These are phyloP conservation scores for Fusarium nurragi DNA, from an alignment of 2,329 filamentous ascomycete genomes.

Conservation along the genomic window DNA sequence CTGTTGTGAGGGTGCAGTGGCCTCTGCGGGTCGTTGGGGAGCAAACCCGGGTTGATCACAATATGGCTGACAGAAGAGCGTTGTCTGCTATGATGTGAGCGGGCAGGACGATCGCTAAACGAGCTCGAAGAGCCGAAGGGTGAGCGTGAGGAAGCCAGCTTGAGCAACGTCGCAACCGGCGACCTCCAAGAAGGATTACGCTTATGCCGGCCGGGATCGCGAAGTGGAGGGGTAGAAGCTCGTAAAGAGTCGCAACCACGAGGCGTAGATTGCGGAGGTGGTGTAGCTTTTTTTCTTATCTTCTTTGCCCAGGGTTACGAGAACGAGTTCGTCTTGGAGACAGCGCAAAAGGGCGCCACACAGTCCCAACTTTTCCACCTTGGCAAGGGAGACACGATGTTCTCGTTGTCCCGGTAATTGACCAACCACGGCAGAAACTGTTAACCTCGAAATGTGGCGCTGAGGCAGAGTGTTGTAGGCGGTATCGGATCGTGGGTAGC, in stretches of 20 bases:
- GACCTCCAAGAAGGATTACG: constrained; percentile 29
- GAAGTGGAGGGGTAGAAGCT: constrained; percentile 8
- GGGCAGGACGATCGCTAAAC: constrained; percentile 59
- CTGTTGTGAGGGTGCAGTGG: constrained; percentile 42
- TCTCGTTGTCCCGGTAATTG: background rate
- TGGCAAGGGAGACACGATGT: constrained; percentile 34
- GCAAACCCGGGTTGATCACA: constrained; percentile 43
- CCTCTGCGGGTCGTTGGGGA: constrained; percentile 46
- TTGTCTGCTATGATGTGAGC: constrained; percentile 62
- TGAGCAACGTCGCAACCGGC: constrained; percentile 46
- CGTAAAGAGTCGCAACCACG: constrained; percentile 22
- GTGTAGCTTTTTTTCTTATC: constrained; percentile 3
- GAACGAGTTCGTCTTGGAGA: constrained; percentile 18
- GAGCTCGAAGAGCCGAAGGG: constrained; percentile 64
- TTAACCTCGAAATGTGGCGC: constrained; percentile 29
- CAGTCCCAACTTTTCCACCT: constrained; percentile 32
- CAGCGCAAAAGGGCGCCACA: constrained; percentile 12
- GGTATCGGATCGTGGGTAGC: constrained; percentile 25
- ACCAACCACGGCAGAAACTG: constrained; percentile 8
- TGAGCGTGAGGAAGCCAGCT: constrained; percentile 62
- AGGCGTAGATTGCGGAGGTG: constrained; percentile 17
- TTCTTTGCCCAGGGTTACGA: constrained; percentile 14
- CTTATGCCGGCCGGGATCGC: constrained; percentile 15
- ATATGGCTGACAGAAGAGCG: constrained; percentile 57
- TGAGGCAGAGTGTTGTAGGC: constrained; percentile 17